These are phyloP conservation scores for Diaporthe vexans DNA, from an alignment of 2,329 filamentous ascomycete species.

Conservation along the genomic window DNA sequence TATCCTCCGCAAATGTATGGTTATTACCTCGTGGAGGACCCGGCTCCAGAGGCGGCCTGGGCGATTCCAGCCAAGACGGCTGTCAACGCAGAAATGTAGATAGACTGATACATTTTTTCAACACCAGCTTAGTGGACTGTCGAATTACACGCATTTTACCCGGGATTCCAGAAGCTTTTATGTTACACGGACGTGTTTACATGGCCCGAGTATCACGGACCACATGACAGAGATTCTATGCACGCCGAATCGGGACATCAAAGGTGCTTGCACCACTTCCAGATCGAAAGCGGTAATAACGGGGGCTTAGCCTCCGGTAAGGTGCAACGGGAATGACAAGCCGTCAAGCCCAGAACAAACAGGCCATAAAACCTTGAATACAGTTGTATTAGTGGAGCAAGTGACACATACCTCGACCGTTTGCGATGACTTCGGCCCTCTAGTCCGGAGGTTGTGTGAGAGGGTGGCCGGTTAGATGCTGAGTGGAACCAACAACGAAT, in stretches of 20 bases:
- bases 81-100: background rate
- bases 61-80: background rate
- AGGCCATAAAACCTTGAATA: background rate
- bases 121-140: background rate
- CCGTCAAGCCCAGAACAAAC: background rate
- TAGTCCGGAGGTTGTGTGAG: background rate
- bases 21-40: conserved; percentile 11
- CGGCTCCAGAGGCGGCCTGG: conserved; percentile 8
- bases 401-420: background rate
- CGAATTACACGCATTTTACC: background rate
- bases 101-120: background rate
- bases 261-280: background rate
- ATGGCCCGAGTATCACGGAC: background rate
- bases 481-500: background rate
- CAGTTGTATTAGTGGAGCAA: background rate
- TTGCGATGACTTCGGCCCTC: background rate
- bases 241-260: background rate
- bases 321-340: conserved; percentile 23
- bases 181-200: background rate
- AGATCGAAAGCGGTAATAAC: conserved; percentile 22
- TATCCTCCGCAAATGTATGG: background rate
- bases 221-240: conserved; percentile 9
- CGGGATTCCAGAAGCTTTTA: background rate
- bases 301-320: conserved; percentile 12
- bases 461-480: background rate